Conservation (phyloP, 305 asterid genomes). For the Withania somnifera region DNA sequence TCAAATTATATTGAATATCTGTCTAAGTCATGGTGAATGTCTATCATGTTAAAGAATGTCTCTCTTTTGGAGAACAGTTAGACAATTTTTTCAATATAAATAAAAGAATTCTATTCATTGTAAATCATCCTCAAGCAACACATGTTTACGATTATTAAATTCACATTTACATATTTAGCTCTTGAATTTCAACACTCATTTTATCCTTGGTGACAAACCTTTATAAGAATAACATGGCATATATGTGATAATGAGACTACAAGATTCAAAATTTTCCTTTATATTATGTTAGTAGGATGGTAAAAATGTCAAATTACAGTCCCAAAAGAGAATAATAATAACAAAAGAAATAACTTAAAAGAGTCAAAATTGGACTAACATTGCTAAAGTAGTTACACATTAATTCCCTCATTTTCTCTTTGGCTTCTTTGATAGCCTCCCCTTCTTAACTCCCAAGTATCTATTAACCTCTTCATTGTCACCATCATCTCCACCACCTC, state of each 20-base stretch:
- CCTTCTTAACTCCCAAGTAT: conserved; percentile 31
- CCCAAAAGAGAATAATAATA: background rate
- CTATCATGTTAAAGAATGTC: too few relatives aligned
- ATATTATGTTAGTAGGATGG: background rate
- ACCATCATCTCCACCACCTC: conserved; percentile 45
- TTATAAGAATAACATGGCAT: background rate
- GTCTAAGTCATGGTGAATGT: too few relatives aligned
- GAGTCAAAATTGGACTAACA: background rate
- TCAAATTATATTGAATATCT: too few relatives aligned
- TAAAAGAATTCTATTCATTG: too few relatives aligned
- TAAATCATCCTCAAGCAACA: too few relatives aligned
- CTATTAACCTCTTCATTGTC: conserved; percentile 38
- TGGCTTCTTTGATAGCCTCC: conserved; percentile 15
- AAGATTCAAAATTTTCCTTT: background rate
- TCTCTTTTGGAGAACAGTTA: too few relatives aligned
- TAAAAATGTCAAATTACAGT: background rate
- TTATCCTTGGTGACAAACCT: background rate
- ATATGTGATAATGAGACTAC: background rate
- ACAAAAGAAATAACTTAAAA: background rate
- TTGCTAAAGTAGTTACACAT: background rate
- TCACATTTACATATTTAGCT: too few relatives aligned
- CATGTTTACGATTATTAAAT: too few relatives aligned
- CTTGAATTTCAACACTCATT: too few relatives aligned
- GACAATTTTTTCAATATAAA: too few relatives aligned
- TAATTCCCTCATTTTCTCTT: conserved; percentile 1